phyloP scores from a whole-genome alignment of 495 filamentous ascomycete species.

The Cercophora sp. region DNA sequence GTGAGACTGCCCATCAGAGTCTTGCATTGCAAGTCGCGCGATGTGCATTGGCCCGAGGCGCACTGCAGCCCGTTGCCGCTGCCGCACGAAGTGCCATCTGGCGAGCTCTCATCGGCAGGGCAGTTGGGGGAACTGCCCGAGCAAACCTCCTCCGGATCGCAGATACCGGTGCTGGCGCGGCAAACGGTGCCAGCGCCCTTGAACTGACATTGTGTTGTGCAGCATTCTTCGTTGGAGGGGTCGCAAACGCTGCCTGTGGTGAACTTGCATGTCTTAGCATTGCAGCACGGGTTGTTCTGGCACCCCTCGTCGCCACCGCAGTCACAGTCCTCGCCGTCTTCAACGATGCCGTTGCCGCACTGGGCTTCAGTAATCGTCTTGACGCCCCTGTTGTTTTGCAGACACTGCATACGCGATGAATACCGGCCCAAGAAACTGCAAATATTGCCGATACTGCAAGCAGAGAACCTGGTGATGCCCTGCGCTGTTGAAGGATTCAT shows the following conservation, averaged over 20 bases:
- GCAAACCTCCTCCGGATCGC: slow-evolving; percentile 83
- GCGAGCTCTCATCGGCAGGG: slow-evolving; percentile 62
- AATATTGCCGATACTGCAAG: slow-evolving; percentile 88
- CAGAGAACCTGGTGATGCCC: slow-evolving; percentile 73
- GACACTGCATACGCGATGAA: slow-evolving; percentile 69
- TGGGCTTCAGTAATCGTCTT: slow-evolving; percentile 79
- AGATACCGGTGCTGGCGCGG: slow-evolving; percentile 69
- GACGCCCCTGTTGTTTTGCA: slow-evolving; percentile 78
- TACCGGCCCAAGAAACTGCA: slow-evolving; percentile 84
- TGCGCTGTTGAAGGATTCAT: slow-evolving; percentile 88
- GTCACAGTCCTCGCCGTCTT: slow-evolving; percentile 91
- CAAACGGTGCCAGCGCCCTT: slow-evolving; percentile 65
- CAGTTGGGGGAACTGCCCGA: slow-evolving; percentile 68
- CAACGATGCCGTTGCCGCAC: slow-evolving; percentile 97
- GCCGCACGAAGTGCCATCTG: slow-evolving; percentile 69
- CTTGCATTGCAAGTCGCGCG: slow-evolving; percentile 84
- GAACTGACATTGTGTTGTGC: slow-evolving; percentile 68
- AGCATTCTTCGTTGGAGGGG: slow-evolving; percentile 88
- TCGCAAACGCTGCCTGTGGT: slow-evolving; percentile 73
- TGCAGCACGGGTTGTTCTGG: slow-evolving; percentile 72
- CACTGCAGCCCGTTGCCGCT: slow-evolving; percentile 60
- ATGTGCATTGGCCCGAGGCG: slow-evolving; percentile 93
- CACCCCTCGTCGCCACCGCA: slow-evolving; percentile 77
- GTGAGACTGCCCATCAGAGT: slow-evolving; percentile 77
- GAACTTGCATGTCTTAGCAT: slow-evolving; percentile 87